phyloP scores from a whole-genome alignment of 805 yeast species.

The Lipomyces anomalus region DNA sequence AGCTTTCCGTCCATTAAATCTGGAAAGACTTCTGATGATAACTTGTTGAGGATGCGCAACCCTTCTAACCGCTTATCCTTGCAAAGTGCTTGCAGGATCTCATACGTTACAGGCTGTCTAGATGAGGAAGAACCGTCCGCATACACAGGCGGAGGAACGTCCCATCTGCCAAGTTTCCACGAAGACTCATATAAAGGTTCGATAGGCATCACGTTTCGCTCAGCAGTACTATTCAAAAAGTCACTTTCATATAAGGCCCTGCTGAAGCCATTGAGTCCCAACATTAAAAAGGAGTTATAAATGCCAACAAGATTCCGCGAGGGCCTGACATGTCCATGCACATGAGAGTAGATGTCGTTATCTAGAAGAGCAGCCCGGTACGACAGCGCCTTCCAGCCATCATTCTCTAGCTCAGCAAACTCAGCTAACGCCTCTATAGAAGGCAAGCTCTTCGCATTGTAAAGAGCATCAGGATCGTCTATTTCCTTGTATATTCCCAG shows the following conservation, averaged over 20 bases:
- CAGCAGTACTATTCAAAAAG: conserved; percentile 3
- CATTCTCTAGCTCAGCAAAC: conserved; percentile 17
- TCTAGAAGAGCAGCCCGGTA: conserved; percentile 57
- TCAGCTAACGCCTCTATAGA: conserved; percentile 48
- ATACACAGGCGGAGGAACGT: conserved; percentile 53
- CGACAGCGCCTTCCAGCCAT: conserved; percentile 40
- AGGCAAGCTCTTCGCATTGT: conserved; percentile 59
- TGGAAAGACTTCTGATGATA: not conserved
- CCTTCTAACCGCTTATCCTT: not conserved
- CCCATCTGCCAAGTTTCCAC: conserved; percentile 79
- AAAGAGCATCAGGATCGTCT: conserved; percentile 56
- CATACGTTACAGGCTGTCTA: conserved; percentile 3
- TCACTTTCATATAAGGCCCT: conserved; percentile 33
- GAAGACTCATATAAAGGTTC: conserved; percentile 50
- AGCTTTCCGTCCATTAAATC: not conserved
- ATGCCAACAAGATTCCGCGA: conserved; percentile 21
- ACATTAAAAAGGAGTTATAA: conserved; percentile 39
- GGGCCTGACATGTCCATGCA: conserved; percentile 2
- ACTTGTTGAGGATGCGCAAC: not conserved
- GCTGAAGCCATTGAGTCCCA: conserved; percentile 58
- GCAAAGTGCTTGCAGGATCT: conserved; percentile 1
- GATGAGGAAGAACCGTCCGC: conserved; percentile 24
- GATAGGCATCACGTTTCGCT: conserved; percentile 21
- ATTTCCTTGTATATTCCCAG: conserved; percentile 45
- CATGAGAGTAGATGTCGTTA: not conserved